phyloP scores from a whole-genome alignment of 2,329 filamentous ascomycete species.

The Pseudocercospora musae region DNA sequence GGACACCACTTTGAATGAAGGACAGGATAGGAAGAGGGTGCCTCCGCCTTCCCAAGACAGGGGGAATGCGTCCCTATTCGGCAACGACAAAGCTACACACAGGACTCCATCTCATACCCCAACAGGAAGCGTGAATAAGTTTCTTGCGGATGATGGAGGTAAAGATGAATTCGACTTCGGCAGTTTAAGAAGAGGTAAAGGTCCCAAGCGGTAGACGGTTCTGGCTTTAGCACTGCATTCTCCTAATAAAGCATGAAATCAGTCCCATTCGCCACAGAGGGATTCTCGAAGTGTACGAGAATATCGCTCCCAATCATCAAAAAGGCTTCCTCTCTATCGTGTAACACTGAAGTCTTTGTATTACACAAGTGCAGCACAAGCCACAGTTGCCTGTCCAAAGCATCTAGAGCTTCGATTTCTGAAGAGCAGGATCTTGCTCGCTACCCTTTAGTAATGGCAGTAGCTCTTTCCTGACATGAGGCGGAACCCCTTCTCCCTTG shows the following conservation, averaged over 20 bases:
- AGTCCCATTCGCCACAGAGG: neutral
- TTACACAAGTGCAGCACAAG: neutral
- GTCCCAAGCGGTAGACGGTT: neutral
- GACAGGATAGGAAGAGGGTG: neutral
- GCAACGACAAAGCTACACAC: slow-evolving; percentile 5
- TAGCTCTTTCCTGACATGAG: slow-evolving; percentile 50
- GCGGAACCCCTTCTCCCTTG: slow-evolving; percentile 61
- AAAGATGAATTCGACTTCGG: slow-evolving; percentile 23
- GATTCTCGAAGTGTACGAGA: neutral
- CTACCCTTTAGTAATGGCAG: slow-evolving; percentile 28
- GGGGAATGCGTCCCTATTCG: slow-evolving; percentile 19
- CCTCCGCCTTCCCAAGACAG: slow-evolving; percentile 5
- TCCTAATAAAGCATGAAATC: neutral
- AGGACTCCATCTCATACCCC: slow-evolving; percentile 6
- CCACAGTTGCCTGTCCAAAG: neutral
- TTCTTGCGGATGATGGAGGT: neutral
- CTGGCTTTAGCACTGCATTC: neutral
- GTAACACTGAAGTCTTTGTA: neutral
- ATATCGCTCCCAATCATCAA: neutral
- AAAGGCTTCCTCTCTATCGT: neutral
- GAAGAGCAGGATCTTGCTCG: slow-evolving; percentile 23
- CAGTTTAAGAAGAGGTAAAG: slow-evolving; percentile 23
- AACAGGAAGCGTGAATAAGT: slow-evolving; percentile 1
- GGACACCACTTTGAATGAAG: slow-evolving; percentile 1
- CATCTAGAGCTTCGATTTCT: slow-evolving; percentile 21